These are phyloP conservation scores for Cicer chorassanicum DNA, from an alignment of 306 rosid species.

Conservation along the genomic window DNA sequence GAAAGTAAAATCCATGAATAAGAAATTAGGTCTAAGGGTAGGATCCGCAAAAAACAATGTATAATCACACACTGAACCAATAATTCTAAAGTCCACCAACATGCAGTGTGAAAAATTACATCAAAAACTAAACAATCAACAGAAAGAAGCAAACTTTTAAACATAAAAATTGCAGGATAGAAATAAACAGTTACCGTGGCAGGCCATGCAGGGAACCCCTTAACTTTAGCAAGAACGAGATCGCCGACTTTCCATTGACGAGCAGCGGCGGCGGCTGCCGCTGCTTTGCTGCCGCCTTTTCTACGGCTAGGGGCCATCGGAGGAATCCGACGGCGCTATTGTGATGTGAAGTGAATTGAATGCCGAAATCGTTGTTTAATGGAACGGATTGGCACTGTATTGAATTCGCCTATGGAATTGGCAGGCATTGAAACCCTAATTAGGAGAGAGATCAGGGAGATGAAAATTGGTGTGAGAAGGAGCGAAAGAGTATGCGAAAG, in stretches of 20 bases:
- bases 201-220: slow-evolving; percentile 99
- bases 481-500: background rate
- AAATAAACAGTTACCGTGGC: slow-evolving; percentile 65
- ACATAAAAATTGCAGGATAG: slow-evolving; percentile 1
- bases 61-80: slow-evolving; percentile 15
- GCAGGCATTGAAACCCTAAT: slow-evolving; percentile 69
- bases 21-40: slow-evolving; percentile 6
- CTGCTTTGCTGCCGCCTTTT: slow-evolving; percentile 76
- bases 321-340: slow-evolving; percentile 43
- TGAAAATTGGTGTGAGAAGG: background rate
- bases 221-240: slow-evolving; percentile 95
- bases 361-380: slow-evolving; percentile 54
- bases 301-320: slow-evolving; percentile 87
- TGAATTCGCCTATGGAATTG: slow-evolving; percentile 45
- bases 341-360: slow-evolving; percentile 53
- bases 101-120: slow-evolving; percentile 44
- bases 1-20: background rate
- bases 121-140: background rate
- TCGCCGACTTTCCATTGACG: slow-evolving; percentile 95
- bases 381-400: slow-evolving; percentile 51
- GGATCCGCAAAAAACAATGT: slow-evolving; percentile 44
- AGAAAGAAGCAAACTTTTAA: background rate
- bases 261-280: slow-evolving; percentile 83
- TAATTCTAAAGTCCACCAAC: slow-evolving; percentile 35
- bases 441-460: slow-evolving; percentile 35